A percentile compares a stretch with the other conserved stretches of the same genome.
Evolutionary conservation across 352 stramenopile species (phyloP).

Genomic region (Discostella stelligera): DNA sequence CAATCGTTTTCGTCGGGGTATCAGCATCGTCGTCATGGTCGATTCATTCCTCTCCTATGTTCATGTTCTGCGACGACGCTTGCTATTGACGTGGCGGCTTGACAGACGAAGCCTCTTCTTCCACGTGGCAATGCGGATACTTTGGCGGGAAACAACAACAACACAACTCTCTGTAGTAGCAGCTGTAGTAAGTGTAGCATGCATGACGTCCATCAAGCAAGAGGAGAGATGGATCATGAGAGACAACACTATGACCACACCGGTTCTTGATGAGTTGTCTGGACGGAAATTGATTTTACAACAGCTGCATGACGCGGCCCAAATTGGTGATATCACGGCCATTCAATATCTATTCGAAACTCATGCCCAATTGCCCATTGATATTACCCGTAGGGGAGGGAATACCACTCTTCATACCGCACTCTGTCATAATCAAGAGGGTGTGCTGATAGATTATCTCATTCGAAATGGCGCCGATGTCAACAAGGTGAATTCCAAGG

Average conservation of each 20-base stretch:
- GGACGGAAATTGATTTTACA: constrained; percentile 11
- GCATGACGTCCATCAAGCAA: too few species aligned
- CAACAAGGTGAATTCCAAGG: constrained; percentile 30
- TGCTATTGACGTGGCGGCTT: too few species aligned
- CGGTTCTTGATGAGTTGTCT: neutral
- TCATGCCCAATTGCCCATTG: constrained; percentile 5
- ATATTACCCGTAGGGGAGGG: constrained; percentile 16
- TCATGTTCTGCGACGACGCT: too few species aligned
- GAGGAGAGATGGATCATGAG: too few species aligned
- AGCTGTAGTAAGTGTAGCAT: too few species aligned
- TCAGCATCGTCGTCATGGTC: neutral
- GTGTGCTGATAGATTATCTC: constrained; percentile 33
- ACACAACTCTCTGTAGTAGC: too few species aligned
- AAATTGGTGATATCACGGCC: constrained; percentile 23
- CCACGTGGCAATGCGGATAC: too few species aligned
- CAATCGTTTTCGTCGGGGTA: neutral
- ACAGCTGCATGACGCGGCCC: constrained; percentile 24
- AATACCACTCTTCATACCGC: constrained; percentile 37
- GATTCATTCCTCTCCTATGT: too few species aligned
- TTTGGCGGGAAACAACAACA: too few species aligned
- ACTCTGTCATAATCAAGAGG: constrained; percentile 38
- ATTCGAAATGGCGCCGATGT: constrained; percentile 29
- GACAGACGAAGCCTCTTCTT: too few species aligned
- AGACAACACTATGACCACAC: too few species aligned
- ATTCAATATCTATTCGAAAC: constrained; percentile 22